phyloP scores from a whole-genome alignment of 305 asterid genomes.

The Fraxinus angustifolia region DNA sequence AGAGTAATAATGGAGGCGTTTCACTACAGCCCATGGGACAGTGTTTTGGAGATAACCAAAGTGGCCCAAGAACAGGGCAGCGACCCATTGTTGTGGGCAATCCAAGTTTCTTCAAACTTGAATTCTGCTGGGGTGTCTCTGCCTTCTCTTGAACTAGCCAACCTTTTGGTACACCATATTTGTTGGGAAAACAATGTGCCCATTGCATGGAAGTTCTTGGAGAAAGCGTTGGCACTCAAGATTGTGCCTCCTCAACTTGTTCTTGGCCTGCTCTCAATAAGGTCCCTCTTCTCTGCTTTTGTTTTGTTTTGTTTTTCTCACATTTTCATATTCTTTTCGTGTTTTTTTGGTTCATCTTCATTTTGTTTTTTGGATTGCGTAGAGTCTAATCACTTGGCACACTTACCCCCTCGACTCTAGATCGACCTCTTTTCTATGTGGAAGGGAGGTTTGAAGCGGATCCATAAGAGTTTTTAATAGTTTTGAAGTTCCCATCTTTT shows the following conservation, averaged over 20 bases:
- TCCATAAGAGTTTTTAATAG: background rate
- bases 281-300: constrained; percentile 37
- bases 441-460: background rate
- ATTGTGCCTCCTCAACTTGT: constrained; percentile 76
- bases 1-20: constrained; percentile 44
- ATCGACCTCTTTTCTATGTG: background rate
- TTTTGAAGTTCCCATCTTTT: background rate
- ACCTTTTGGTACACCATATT: constrained; percentile 73
- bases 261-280: constrained; percentile 74
- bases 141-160: constrained; percentile 68
- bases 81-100: constrained; percentile 80
- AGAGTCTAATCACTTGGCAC: background rate
- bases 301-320: background rate
- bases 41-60: constrained; percentile 63
- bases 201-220: constrained; percentile 83
- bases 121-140: constrained; percentile 60
- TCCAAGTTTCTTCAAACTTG: constrained; percentile 67
- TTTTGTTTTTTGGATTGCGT: background rate
- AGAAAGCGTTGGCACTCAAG: constrained; percentile 69
- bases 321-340: background rate
- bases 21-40: constrained; percentile 52
- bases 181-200: constrained; percentile 95
- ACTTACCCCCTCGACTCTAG: background rate
- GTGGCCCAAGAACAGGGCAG: constrained; percentile 63
- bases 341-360: background rate